Base-by-base conservation (phyloP, 2,329 filamentous ascomycete genomes). In the Zalaria sp. region DNA sequence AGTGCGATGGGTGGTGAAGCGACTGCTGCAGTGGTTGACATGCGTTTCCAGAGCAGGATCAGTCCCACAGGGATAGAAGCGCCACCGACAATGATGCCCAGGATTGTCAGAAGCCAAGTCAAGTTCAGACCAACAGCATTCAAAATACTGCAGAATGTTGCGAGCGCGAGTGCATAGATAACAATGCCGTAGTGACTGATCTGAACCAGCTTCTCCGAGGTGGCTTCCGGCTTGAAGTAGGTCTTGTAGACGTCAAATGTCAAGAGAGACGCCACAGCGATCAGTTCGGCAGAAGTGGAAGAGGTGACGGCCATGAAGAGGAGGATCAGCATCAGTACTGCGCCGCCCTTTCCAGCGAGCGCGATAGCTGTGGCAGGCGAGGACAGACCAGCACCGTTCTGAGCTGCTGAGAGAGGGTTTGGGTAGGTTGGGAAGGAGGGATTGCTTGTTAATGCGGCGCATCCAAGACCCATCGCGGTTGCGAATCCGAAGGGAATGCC, bases 241-340 rank as follows among this genome's bases (percentile, higher is more conserved):
- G 57, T 58, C 46, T 64, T 64, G 55, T 65, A 66, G n/a, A 66
- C 56, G 41, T 66, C 63, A 44, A 62, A 66, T 0, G 62, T 64
- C 2, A 62, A 48, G 1, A 65, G 51, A 5, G 59, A 59, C 2
- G 58, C 61, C 2, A 61, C 59, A 1, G 61, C 60, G 34, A 63
- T 63, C 10, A 65, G 55, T 44, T 66, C 61, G 2, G 62, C 57
- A 9, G 60, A 64, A 3, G 52, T 52, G 6, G 45, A 47, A 8
- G 49, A 53, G 4, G 55, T 59, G 2, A 58, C 54, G 5, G 57
- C 57, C 56, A 57, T 58, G 44, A 56, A 56, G n/a, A 57, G 48
- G 7, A 57, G 44, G 35, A 58, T 47, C 1, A 59, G 48, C 43
- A 55, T 53, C 2, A 51, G 44, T 4, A 54, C 53, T 3, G 55